phyloP scores from a whole-genome alignment of 495 filamentous ascomycete species.

The Aspergillus baeticus region DNA sequence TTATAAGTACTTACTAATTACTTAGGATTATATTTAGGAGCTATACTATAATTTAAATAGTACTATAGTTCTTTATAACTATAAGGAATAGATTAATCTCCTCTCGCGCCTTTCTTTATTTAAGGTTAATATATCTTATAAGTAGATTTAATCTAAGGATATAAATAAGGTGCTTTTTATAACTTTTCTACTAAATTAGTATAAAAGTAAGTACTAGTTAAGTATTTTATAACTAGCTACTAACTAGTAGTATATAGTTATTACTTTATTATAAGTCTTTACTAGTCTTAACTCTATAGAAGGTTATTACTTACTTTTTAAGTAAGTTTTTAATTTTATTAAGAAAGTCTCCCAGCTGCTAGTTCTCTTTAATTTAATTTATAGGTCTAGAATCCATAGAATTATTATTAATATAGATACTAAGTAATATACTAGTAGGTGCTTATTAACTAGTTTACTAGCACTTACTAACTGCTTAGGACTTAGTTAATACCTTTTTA shows the following conservation, averaged over 20 bases:
- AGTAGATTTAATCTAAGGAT: slow-evolving; percentile 3
- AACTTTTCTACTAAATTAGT: slow-evolving; percentile 1
- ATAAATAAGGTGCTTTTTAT: slow-evolving; percentile 13
- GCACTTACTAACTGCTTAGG: slow-evolving; percentile 5
- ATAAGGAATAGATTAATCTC: slow-evolving; percentile 7
- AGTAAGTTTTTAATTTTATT: slow-evolving; percentile 1
- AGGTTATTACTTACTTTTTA: slow-evolving; percentile 12
- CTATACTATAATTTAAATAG: slow-evolving; percentile 1
- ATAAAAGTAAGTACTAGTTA: slow-evolving; percentile 10
- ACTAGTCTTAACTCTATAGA: neutral
- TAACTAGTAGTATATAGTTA: neutral
- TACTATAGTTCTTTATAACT: slow-evolving; percentile 9
- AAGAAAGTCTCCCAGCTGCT: neutral
- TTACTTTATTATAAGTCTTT: slow-evolving; percentile 10
- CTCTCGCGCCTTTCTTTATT: neutral
- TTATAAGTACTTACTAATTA: neutral
- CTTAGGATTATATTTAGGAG: slow-evolving; percentile 16
- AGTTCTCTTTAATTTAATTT: slow-evolving; percentile 4
- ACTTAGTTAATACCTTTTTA: slow-evolving; percentile 1
- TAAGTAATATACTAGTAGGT: slow-evolving; percentile 10
- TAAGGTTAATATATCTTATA: slow-evolving; percentile 13
- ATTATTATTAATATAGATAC: slow-evolving; percentile 13
- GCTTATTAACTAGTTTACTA: neutral
- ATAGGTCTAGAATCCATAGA: slow-evolving; percentile 7
- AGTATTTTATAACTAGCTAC: neutral